Conservation (phyloP, 2,329 filamentous ascomycete species). For the Zymoseptoria tritici region DNA sequence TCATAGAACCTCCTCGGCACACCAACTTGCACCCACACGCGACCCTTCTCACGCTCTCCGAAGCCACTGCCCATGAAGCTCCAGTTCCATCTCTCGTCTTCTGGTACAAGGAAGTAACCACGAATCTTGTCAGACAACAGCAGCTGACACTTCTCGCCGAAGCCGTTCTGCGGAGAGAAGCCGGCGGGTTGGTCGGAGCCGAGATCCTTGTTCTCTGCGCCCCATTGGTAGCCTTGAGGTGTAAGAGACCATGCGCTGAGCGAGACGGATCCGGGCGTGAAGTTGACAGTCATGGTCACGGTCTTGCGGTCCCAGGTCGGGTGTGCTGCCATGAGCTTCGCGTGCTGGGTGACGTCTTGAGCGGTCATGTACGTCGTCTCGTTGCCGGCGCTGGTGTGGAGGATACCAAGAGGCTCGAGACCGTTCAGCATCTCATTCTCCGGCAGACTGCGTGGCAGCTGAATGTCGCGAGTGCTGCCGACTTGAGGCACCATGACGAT, state of each 20-base stretch:
- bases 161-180: slow-evolving; percentile 54
- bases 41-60: slow-evolving; percentile 71
- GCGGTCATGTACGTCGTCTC: slow-evolving; percentile 96
- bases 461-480: slow-evolving; percentile 83
- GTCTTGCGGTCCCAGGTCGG: slow-evolving; percentile 79
- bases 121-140: slow-evolving; percentile 87
- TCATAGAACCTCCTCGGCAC: slow-evolving; percentile 84
- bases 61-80: slow-evolving; percentile 94
- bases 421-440: slow-evolving; percentile 82
- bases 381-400: slow-evolving; percentile 91
- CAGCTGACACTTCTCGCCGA: slow-evolving; percentile 93
- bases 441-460: slow-evolving; percentile 81
- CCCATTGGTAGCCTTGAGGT: slow-evolving; percentile 91
- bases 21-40: slow-evolving; percentile 86
- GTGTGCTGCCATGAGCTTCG: slow-evolving; percentile 80
- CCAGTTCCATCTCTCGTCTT: slow-evolving; percentile 91
- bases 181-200: slow-evolving; percentile 89
- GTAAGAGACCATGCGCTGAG: slow-evolving; percentile 90
- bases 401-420: slow-evolving; percentile 86
- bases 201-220: slow-evolving; percentile 87
- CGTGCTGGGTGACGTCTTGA: slow-evolving; percentile 87
- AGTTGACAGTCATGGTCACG: slow-evolving; percentile 88
- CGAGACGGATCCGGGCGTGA: slow-evolving; percentile 93
- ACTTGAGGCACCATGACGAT: slow-evolving; percentile 98
- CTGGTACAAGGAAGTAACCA: slow-evolving; percentile 93